Evolutionary conservation across 129 eudicot species (phyloP).

Genomic region (Erigeron canadensis): DNA sequence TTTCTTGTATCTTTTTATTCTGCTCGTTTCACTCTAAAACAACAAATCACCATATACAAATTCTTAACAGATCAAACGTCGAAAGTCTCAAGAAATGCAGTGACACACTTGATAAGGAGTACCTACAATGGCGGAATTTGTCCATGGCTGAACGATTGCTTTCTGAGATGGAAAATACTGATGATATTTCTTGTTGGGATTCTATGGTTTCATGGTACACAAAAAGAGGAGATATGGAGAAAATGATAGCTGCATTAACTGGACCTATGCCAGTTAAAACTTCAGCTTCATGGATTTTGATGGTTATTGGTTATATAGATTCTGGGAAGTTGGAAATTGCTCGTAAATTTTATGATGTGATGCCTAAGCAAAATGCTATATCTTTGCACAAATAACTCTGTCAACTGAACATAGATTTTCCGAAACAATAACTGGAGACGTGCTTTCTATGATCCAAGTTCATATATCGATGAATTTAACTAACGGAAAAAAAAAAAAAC

Average conservation of each 20-base stretch:
- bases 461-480: not conserved
- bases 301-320: constrained; percentile 28
- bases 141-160: constrained; percentile 34
- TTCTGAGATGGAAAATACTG: constrained; percentile 31
- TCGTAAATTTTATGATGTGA: constrained; percentile 37
- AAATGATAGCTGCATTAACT: constrained; percentile 27
- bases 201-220: constrained; percentile 49
- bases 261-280: constrained; percentile 34
- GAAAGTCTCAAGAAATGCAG: constrained; percentile 38
- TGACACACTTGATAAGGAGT: constrained; percentile 33
- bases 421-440: constrained; percentile 9
- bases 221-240: constrained; percentile 33
- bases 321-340: constrained; percentile 24
- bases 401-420: constrained; percentile 7
- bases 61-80: too few species aligned
- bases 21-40: too few species aligned
- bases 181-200: constrained; percentile 39
- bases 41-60: too few species aligned
- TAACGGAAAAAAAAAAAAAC: too few species aligned
- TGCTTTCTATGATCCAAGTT: not conserved
- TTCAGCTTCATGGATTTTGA: constrained; percentile 33
- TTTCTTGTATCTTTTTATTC: too few species aligned
- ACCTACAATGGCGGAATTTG: constrained; percentile 31
- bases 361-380: constrained; percentile 26
- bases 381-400: constrained; percentile 12